These are phyloP conservation scores for Pseudogymnoascus sp. DNA, from an alignment of 2,329 filamentous ascomycete genomes.

Conservation along the genomic window DNA sequence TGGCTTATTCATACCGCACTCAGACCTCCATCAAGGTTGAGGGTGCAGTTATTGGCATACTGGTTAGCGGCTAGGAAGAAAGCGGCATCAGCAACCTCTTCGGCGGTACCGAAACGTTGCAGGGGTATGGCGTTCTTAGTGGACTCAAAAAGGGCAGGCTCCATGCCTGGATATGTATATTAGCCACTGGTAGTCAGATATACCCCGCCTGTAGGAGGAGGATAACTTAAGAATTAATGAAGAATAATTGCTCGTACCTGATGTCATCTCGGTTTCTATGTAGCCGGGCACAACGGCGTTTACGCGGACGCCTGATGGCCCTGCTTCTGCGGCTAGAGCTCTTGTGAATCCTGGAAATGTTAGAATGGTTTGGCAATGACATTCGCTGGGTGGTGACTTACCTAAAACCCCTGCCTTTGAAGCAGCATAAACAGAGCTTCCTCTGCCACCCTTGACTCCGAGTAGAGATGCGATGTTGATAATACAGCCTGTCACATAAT, in stretches of 20 bases:
- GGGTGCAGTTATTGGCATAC: conserved; percentile 80
- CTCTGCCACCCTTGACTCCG: conserved; percentile 60
- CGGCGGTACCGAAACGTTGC: conserved; percentile 57
- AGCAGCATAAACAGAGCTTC: conserved; percentile 68
- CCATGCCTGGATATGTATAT: conserved; percentile 39
- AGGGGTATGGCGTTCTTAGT: conserved; percentile 50
- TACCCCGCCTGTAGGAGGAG: conserved; percentile 22
- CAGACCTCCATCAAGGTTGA: conserved; percentile 80
- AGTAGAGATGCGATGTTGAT: conserved; percentile 78
- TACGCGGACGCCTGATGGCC: conserved; percentile 57
- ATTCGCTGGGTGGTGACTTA: conserved; percentile 27
- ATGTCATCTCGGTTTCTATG: conserved; percentile 74
- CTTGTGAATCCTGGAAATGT: conserved; percentile 54
- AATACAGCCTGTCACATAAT: conserved; percentile 50
- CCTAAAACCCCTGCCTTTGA: conserved; percentile 76
- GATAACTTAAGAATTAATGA: conserved; percentile 20
- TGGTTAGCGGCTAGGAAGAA: conserved; percentile 69
- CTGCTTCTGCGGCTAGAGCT: conserved; percentile 57
- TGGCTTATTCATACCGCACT: conserved; percentile 50
- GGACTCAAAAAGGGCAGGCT: conserved; percentile 26
- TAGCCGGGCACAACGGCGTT: conserved; percentile 82
- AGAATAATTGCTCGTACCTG: conserved; percentile 41
- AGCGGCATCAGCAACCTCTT: conserved; percentile 77
- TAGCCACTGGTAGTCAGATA: conserved; percentile 19
- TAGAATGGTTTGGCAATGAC: not conserved